A percentile compares a stretch with the other conserved stretches of the same genome.
Evolutionary conservation across 73 alveolate genomes (phyloP).

Genomic region (Paramecium primaurelia): DNA sequence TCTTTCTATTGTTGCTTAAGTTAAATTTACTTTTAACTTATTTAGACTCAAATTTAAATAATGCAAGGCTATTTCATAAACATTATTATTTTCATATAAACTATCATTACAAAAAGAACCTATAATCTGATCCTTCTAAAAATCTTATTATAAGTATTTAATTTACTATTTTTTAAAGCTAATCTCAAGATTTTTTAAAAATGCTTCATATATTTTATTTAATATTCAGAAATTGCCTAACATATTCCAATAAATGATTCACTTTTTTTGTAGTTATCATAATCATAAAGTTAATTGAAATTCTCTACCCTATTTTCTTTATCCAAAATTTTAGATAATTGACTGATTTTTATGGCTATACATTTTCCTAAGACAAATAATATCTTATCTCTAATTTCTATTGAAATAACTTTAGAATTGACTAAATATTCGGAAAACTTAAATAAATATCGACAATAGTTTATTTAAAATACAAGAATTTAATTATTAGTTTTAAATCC

Average conservation of each 20-base stretch:
- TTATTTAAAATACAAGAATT: not conserved
- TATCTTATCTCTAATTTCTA: not conserved
- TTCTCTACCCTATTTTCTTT: not conserved
- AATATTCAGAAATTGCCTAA: not conserved
- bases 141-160: not conserved
- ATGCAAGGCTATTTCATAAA: not conserved
- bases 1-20: not conserved
- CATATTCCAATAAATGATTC: not conserved
- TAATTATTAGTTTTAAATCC: not conserved
- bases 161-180: not conserved
- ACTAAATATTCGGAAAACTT: not conserved
- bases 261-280: not conserved
- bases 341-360: not conserved
- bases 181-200: not conserved
- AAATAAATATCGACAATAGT: not conserved
- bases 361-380: not conserved
- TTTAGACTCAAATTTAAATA: not conserved
- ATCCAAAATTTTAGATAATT: not conserved
- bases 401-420: not conserved
- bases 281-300: not conserved
- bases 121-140: not conserved
- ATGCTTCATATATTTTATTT: not conserved
- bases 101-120: not conserved
- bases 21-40: not conserved
- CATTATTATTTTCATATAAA: not conserved